Evolutionary conservation across 208 protist species (phyloP).

Genomic region (Crithidia acanthocephali): DNA sequence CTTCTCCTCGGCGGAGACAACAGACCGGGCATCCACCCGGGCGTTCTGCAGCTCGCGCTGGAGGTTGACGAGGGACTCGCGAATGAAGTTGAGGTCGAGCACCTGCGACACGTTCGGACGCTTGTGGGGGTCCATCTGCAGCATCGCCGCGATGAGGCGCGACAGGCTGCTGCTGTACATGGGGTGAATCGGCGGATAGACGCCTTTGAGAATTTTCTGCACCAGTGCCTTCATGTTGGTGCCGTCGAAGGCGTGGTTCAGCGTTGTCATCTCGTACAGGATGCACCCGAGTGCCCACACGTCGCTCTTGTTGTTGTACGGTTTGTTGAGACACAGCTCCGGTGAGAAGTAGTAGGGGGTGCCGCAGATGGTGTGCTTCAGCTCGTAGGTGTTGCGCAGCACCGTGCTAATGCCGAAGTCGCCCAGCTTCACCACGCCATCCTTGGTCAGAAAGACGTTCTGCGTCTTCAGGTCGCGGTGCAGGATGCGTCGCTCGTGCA

Average conservation of each 20-base stretch:
- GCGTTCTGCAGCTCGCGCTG: constrained; percentile 67
- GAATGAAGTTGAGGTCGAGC: constrained; percentile 76
- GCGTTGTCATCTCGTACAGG: constrained; percentile 92
- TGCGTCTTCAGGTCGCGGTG: constrained; percentile 93
- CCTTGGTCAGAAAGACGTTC: constrained; percentile 89
- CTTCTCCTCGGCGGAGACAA: constrained; percentile 54
- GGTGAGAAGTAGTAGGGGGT: constrained; percentile 97
- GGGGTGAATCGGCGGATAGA: constrained; percentile 80
- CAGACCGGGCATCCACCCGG: constrained; percentile 44
- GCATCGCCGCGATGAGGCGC: constrained; percentile 81
- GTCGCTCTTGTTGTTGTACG: constrained; percentile 96
- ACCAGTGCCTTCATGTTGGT: constrained; percentile 91
- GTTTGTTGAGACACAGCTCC: constrained; percentile 94
- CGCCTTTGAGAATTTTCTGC: constrained; percentile 90
- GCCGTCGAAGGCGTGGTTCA: constrained; percentile 90
- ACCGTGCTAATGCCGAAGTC: constrained; percentile 95
- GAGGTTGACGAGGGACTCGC: constrained; percentile 66
- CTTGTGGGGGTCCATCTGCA: constrained; percentile 82
- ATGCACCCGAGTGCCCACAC: constrained; percentile 93
- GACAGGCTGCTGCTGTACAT: constrained; percentile 79
- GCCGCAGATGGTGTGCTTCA: constrained; percentile 93
- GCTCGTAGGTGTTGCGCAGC: constrained; percentile 88
- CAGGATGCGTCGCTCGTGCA: constrained; percentile 89
- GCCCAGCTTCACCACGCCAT: constrained; percentile 89
- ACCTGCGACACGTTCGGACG: constrained; percentile 87